Evolutionary conservation across 148 eudicot species (phyloP), one percentile per base, ranked within the genome.

Genomic region (Bassia scoparia): DNA sequence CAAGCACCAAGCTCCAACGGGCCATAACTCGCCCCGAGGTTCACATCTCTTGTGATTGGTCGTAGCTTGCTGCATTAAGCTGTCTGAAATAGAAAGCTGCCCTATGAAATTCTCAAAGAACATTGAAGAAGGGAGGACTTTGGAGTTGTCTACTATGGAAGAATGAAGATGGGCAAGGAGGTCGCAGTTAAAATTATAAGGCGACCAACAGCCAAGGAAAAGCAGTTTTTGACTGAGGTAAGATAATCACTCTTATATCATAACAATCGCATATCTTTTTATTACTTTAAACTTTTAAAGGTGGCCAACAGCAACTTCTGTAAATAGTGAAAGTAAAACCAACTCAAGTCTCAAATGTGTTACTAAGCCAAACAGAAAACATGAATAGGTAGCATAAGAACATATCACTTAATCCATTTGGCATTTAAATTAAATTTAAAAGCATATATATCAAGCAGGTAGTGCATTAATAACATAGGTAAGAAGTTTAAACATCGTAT

Each of bases 171-270:
- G 31, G 94, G 97, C 56, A 95, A 92, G 80, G 99, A 95, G 77
- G 80, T 95, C 2, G 97, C 97, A 30, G 99, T 95, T 46, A 92
- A 95, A 80, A 79, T 78, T 59, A 91, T 89, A 85, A n/a, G 97
- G 87, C 49, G 97, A 89, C 82, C 93, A 65, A 85, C 99, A 26
- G 90, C 81, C 97, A 89, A 72, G 96, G 90, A 46, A 87, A 86
- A 90, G 74, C 99, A 95, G 76, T 95, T 95, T 76, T 82, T 87
- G 23, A 95, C 99, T 14, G 96, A 95, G 99, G 99, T 95, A 87
- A 53, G 60, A 30, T 16, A 12, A 27, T 24, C 11, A 0, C 11
- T 2, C 49, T 24, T 44, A n/a, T 59, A 58, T 68, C 29, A 12
- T 43, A 3, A 60, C 6, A 31, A 34, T 27, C 53, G 46, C 41